Conservation (phyloP, 2,329 filamentous ascomycete species). For the Alternaria gaisen region DNA sequence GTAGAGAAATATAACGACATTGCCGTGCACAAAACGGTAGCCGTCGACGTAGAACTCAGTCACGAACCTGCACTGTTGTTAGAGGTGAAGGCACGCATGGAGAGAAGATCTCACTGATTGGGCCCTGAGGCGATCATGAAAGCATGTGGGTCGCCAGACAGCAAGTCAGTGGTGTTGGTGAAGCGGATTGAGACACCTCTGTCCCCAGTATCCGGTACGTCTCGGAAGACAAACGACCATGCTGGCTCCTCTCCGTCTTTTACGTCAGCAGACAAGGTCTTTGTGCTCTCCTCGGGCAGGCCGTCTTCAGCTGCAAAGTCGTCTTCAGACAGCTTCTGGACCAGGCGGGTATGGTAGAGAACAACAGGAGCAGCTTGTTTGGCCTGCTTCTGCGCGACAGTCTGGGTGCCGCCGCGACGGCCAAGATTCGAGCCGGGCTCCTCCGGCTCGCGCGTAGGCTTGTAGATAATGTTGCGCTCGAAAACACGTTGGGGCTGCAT, state of each 20-base stretch:
- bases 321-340: conserved; percentile 53
- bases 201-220: conserved; percentile 59
- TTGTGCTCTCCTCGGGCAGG: conserved; percentile 14
- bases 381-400: conserved; percentile 39
- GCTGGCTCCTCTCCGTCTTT: conserved; percentile 35
- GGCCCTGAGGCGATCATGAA: conserved; percentile 62
- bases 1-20: conserved; percentile 65
- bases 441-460: conserved; percentile 59
- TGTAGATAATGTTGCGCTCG: conserved; percentile 68
- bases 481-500: conserved; percentile 66
- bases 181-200: conserved; percentile 63
- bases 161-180: conserved; percentile 59
- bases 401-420: conserved; percentile 50
- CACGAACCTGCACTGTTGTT: conserved; percentile 57
- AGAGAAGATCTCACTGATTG: conserved; percentile 56
- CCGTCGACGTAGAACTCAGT: conserved; percentile 67
- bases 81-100: conserved; percentile 22
- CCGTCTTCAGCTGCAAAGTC: conserved; percentile 43
- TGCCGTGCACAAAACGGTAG: conserved; percentile 65
- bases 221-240: conserved; percentile 53
- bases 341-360: conserved; percentile 64
- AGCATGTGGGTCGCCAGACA: conserved; percentile 59
- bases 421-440: conserved; percentile 48
- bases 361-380: conserved; percentile 54
- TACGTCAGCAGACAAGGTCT: conserved; percentile 33